Percentiles rank a stretch among this genome's conserved stretches.
phyloP scores from a whole-genome alignment of 768 basidiomycete species.

The Vararia minispora region DNA sequence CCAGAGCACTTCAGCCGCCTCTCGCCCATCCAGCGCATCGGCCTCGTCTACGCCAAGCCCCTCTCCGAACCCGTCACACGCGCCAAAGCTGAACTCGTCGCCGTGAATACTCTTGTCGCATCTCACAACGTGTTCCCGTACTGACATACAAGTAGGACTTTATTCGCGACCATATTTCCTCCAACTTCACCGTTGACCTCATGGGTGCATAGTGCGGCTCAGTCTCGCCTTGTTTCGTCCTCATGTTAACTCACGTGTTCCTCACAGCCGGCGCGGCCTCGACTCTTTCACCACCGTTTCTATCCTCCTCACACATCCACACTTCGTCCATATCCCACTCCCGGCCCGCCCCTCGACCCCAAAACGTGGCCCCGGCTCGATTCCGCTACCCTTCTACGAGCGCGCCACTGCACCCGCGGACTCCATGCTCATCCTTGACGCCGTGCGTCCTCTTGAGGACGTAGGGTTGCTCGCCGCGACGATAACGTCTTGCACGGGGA shows the following conservation, averaged over 20 bases:
- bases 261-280: conserved; percentile 36
- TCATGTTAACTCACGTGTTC: neutral
- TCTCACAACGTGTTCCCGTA: neutral
- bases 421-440: conserved; percentile 24
- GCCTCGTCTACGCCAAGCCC: conserved; percentile 30
- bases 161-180: conserved; percentile 32
- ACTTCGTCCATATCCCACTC: conserved; percentile 32
- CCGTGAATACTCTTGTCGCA: conserved; percentile 23
- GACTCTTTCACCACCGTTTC: conserved; percentile 25
- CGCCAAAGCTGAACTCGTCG: conserved; percentile 32
- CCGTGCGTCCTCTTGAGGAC: conserved; percentile 31
- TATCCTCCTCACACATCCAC: conserved; percentile 35
- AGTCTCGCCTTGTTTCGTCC: neutral
- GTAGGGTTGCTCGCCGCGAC: conserved; percentile 34
- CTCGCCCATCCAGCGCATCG: conserved; percentile 25
- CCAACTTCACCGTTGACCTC: conserved; percentile 37
- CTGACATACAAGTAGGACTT: conserved; percentile 28
- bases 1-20: conserved; percentile 27
- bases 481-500: conserved; percentile 19
- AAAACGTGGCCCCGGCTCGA: neutral
- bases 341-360: conserved; percentile 10
- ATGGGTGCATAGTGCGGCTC: conserved; percentile 46
- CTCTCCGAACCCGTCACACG: conserved; percentile 25
- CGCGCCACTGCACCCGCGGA: conserved; percentile 5
- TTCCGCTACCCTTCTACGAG: conserved; percentile 17